Evolutionary conservation across 148 eudicot species (phyloP).

Genomic region (Chenopodium suecicum): DNA sequence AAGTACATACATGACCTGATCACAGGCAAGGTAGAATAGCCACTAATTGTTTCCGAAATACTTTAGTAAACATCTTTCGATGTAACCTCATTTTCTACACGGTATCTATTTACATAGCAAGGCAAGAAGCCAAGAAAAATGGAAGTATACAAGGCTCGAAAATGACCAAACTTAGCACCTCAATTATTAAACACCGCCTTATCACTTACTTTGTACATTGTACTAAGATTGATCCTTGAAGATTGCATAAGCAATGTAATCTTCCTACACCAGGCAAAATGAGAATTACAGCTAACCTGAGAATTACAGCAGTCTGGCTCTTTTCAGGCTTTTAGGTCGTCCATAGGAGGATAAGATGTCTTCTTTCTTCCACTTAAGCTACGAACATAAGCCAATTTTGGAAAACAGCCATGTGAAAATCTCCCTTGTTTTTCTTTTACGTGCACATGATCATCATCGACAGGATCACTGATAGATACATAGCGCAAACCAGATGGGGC

Average conservation of each 20-base stretch:
- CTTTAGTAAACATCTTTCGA: background rate
- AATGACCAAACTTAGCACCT: constrained; percentile 1
- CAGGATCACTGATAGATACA: constrained; percentile 31
- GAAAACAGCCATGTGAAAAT: constrained; percentile 56
- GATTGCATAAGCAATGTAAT: constrained; percentile 1
- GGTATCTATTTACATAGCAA: background rate
- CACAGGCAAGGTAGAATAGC: background rate
- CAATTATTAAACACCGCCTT: background rate
- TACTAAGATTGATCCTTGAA: constrained; percentile 1
- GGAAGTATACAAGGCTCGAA: background rate
- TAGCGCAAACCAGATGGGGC: constrained; percentile 34
- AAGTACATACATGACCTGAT: too few relatives aligned
- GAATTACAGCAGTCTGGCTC: background rate
- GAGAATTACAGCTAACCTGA: background rate
- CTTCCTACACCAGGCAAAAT: background rate
- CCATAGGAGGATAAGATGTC: constrained; percentile 31
- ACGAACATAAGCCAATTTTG: constrained; percentile 48
- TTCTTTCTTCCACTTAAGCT: constrained; percentile 48
- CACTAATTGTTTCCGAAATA: background rate
- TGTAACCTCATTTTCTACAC: background rate
- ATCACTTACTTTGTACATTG: constrained; percentile 15
- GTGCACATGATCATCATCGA: constrained; percentile 16
- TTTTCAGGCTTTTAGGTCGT: constrained; percentile 15
- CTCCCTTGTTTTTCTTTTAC: constrained; percentile 32
- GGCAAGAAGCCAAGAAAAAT: background rate